These are phyloP conservation scores for Candida berthetii DNA, from an alignment of 805 yeast genomes.

Conservation along the genomic window DNA sequence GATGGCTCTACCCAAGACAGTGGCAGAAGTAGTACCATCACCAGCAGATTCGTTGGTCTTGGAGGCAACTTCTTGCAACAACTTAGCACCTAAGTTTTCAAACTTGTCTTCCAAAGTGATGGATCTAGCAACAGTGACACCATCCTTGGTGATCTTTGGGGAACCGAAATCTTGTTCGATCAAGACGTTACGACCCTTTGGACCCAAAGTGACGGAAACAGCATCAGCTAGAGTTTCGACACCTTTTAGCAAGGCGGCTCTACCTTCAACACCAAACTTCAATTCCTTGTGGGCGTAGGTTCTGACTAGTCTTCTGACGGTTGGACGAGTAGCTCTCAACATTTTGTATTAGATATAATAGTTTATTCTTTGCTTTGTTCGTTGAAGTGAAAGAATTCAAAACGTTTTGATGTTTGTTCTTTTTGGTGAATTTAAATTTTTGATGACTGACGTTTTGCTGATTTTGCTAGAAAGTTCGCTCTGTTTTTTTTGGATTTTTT, in stretches of 20 bases:
- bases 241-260: conserved; percentile 91
- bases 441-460: too few relatives aligned
- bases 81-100: conserved; percentile 94
- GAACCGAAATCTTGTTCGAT: conserved; percentile 96
- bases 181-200: conserved; percentile 94
- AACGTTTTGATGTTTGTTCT: too few relatives aligned
- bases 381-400: too few relatives aligned
- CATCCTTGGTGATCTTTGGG: conserved; percentile 98
- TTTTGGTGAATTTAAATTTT: too few relatives aligned
- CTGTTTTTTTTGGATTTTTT: too few relatives aligned
- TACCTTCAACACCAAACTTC: conserved; percentile 95
- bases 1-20: conserved; percentile 92
- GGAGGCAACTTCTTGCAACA: conserved; percentile 93
- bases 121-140: conserved; percentile 93
- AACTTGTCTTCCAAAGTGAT: conserved; percentile 81
- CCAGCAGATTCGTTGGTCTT: conserved; percentile 98
- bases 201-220: conserved; percentile 94
- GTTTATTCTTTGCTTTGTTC: too few relatives aligned
- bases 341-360: background rate
- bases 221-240: conserved; percentile 95
- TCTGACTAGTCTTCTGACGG: background rate
- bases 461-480: too few relatives aligned
- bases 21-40: conserved; percentile 98
- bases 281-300: conserved; percentile 73
- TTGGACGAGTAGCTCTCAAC: conserved; percentile 2